Evolutionary conservation across 148 eudicot genomes (phyloP), one percentile per base, ranked within the genome.

Genomic region (Fagopyrum tataricum): DNA sequence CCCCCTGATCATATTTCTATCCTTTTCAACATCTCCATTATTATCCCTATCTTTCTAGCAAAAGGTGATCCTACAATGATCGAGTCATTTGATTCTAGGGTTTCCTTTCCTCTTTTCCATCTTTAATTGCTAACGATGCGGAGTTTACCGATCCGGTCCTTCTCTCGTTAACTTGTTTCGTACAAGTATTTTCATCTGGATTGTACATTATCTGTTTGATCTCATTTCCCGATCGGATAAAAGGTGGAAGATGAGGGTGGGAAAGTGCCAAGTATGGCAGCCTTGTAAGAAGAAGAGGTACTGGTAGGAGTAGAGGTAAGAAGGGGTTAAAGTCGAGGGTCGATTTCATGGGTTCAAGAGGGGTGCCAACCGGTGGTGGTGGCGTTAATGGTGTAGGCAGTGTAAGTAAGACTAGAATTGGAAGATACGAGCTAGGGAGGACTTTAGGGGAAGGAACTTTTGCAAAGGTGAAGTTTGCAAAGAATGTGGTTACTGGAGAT

Each of bases 221-320:
- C n/a, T n/a, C n/a, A n/a, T n/a, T n/a, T n/a, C 64, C 37, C 64
- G 23, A 58, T 7, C 37, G 14, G 18, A 23, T n/a, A 23, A 58
- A 55, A 71, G 52, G 23, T 21, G 44, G 53, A 48, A 56, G 70
- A 80, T 83, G 86, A 84, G 76, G 80, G 84, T 84, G 4, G 78
- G 49, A 49, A 84, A 84, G 82, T 78, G 84, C 74, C 84, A 79
- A 76, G 81, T 81, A 52, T 84, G 86, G 86, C 86, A 84, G 55
- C 86, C 86, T 67, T 84, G 86, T 79, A 84, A 84, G 74, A 84
- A 81, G 86, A 84, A 84, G 86, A 81, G 86, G 70, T 74, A 71
- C 43, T 76, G 53, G 67, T 71, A 43, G 48, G 42, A n/a, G 75
- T n/a, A 21, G 62, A 20, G 37, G 10, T 1, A 11, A 23, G 52